A percentile compares a stretch with the other conserved stretches of the same genome.
phyloP scores from a whole-genome alignment of 768 basidiomycete genomes.

The Macrolepiota fuliginosa region DNA sequence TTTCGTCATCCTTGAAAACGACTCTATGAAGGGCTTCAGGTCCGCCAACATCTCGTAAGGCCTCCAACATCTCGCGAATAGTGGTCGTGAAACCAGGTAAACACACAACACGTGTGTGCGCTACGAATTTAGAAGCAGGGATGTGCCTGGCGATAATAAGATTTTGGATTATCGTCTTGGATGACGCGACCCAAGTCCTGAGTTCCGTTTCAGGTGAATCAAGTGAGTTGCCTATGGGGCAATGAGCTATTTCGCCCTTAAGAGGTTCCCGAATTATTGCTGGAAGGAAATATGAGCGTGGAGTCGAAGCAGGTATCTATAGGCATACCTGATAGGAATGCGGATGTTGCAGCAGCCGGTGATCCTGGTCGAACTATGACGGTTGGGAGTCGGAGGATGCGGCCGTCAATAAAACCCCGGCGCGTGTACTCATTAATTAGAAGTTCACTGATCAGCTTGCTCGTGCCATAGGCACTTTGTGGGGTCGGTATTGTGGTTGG shows the following conservation, averaged over 20 bases:
- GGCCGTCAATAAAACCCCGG: conserved; percentile 55
- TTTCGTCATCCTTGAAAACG: conserved; percentile 42
- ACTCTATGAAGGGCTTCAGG: conserved; percentile 43
- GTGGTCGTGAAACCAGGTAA: conserved; percentile 60
- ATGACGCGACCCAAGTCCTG: conserved; percentile 48
- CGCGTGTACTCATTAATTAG: conserved; percentile 60
- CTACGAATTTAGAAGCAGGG: conserved; percentile 36
- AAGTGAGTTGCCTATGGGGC: conserved; percentile 49
- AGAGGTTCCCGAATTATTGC: conserved; percentile 59
- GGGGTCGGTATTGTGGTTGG: conserved; percentile 51
- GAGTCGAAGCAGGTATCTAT: neutral
- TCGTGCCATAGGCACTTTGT: conserved; percentile 55
- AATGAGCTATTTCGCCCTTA: conserved; percentile 44
- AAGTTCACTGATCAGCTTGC: conserved; percentile 52
- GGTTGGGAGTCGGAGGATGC: conserved; percentile 59
- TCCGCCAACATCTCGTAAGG: conserved; percentile 52
- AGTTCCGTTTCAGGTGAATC: conserved; percentile 43
- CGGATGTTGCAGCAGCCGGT: conserved; percentile 52
- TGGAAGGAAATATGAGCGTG: conserved; percentile 13
- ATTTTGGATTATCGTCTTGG: conserved; percentile 51
- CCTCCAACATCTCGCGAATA: conserved; percentile 51
- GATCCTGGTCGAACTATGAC: conserved; percentile 55
- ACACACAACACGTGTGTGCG: conserved; percentile 52
- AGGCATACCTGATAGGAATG: conserved; percentile 52
- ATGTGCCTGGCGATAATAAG: conserved; percentile 47